Evolutionary conservation across 2,329 filamentous ascomycete genomes (phyloP), one percentile per base, ranked within the genome.

Genomic region (Fusarium nelsonii): DNA sequence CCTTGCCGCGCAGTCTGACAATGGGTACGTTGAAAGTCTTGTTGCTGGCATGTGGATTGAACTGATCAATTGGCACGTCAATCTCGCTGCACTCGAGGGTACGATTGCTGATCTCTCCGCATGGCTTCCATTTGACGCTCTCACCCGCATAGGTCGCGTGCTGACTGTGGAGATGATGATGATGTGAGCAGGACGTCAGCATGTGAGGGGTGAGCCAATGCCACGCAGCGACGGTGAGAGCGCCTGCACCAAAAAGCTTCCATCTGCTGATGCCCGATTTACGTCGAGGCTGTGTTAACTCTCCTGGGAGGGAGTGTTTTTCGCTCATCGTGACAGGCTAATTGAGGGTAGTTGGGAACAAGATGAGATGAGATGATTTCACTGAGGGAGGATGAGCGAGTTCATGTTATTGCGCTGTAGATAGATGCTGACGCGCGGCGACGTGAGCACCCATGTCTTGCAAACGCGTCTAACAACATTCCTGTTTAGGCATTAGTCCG

Each of bases 41-140:
- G 70, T 78, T 67, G 32, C 70, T 71, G 0, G 75, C 74, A 18
- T 76, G 51, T 0, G 69, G 65, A 65, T 77, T 74, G 67, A 83
- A 84, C 32, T 85, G 83, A 60, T 85, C 81, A 74, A 84, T 80
- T 0, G 83, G 83, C 8, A 84, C 83, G 4, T 79, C 65, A 8
- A 84, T 76, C n/a, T 72, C 78, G 66, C 77, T 77, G 65, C 83
- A 84, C 63, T 84, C 82, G 11, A 84, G 62, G 11, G 76, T 65
- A 4, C 75, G 78, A 23, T 76, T 76, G n/a, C 74, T 74, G 30
- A 80, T 66, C 12, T 70, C 71, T 18, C 81, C 83, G 55, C 82
- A 84, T 3, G 65, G 56, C 18, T 75, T 72, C 83, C 82, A 84
- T 41, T 50, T 33, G n/a, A 70, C 50, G 18, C 34, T 61, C 45